Evolutionary conservation across 2,329 filamentous ascomycete genomes (phyloP), one percentile per base, ranked within the genome.

Genomic region (Fusarium paranaense): DNA sequence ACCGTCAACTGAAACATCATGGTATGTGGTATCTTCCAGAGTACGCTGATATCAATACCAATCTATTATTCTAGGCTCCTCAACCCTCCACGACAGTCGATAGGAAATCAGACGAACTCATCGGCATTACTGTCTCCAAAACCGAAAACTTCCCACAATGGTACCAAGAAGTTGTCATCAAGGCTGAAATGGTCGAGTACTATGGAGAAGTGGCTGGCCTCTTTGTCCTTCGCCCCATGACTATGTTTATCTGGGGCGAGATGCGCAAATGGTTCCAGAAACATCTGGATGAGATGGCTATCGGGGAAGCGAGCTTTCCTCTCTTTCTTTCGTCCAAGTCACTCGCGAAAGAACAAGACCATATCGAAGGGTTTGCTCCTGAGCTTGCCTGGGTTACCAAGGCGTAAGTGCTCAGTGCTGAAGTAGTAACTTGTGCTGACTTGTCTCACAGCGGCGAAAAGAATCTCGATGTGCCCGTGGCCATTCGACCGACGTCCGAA

Each of bases 141-240:
- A 87, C 92, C 58, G 92, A 93, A 56, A 95, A 98, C 85, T 97
- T 99, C 82, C 89, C 94, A 59, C 91, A 92, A 84, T 99, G 97
- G 97, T 99, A 99, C 85, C 95, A 98, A 85, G 96, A 99, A 85
- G 94, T 98, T 69, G 93, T 99, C 65, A 92, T 95, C 81, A 99
- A 99, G 90, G 94, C 95, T 78, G 95, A 98, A 82, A 94, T 99
- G 93, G 92, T 98, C 79, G 95, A 98, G 80, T 98, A 98, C 90
- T 98, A 98, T 82, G 86, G 84, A 80, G 94, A 98, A 85, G 96
- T 98, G 70, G 94, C 95, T 18, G 94, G 95, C 56, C 98, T 97
- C 86, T 98, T 98, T 84, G 97, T 98, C 82, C 89, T 97, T 83
- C 95, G 94, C 71, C 91, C 90, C 62, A 83, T 89, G 37, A 86